phyloP scores from a whole-genome alignment of 768 basidiomycete species.

The Psilocybe cubensis region DNA sequence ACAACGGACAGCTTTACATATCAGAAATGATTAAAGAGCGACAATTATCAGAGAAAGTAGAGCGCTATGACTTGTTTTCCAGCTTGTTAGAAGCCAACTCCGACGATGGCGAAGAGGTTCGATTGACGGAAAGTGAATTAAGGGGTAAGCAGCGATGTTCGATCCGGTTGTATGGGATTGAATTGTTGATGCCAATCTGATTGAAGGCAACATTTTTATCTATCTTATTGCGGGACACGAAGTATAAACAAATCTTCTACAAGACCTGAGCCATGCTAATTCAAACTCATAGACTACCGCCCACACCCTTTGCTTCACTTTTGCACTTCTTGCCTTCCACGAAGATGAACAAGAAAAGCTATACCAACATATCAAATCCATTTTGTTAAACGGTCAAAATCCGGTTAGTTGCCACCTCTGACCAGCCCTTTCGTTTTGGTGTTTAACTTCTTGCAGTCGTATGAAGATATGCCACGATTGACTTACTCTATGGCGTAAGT shows the following conservation, averaged over 20 bases:
- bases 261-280: background rate
- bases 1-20: constrained; percentile 37
- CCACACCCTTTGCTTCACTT: constrained; percentile 40
- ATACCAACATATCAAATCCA: constrained; percentile 36
- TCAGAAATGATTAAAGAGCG: constrained; percentile 53
- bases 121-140: constrained; percentile 43
- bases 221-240: constrained; percentile 63
- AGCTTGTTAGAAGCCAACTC: constrained; percentile 52
- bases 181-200: background rate
- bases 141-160: constrained; percentile 26
- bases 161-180: background rate
- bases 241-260: constrained; percentile 25
- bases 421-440: constrained; percentile 16
- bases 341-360: constrained; percentile 48
- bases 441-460: constrained; percentile 31
- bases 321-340: constrained; percentile 46
- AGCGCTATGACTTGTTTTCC: constrained; percentile 52
- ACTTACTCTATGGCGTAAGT: constrained; percentile 41
- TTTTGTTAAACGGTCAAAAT: constrained; percentile 31
- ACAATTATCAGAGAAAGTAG: constrained; percentile 34
- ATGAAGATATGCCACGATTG: constrained; percentile 41
- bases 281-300: constrained; percentile 27
- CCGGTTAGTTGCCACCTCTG: constrained; percentile 30
- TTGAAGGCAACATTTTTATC: constrained; percentile 43
- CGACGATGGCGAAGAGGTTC: constrained; percentile 28